phyloP scores from a whole-genome alignment of 106 monocot species.

The Dioscorea alata region DNA sequence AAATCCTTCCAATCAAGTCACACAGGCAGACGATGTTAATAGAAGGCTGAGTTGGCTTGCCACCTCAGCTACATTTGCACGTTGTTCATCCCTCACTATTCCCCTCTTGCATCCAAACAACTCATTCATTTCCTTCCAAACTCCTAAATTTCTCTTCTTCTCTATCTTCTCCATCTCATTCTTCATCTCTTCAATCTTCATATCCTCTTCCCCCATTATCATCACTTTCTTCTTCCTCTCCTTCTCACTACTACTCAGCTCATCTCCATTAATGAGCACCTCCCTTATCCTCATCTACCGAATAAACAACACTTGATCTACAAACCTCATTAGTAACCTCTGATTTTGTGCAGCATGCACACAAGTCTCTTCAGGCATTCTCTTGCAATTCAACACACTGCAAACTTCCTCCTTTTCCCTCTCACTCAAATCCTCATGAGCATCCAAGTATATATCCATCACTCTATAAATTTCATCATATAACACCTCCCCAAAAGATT shows the following conservation, averaged over 20 bases:
- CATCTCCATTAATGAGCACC: neutral
- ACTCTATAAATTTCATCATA: constrained; percentile 37
- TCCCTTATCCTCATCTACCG: no score
- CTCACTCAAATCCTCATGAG: no score
- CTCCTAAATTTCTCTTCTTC: constrained; percentile 5
- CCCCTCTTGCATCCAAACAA: constrained; percentile 30
- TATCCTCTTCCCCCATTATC: neutral
- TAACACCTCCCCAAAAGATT: neutral
- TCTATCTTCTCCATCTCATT: neutral
- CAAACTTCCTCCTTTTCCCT: constrained; percentile 41
- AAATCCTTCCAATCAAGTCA: no score
- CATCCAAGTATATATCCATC: no score
- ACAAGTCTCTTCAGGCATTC: constrained; percentile 25
- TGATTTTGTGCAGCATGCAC: constrained; percentile 35
- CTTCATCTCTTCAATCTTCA: neutral
- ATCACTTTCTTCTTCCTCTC: neutral
- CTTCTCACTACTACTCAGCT: neutral
- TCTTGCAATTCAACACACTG: constrained; percentile 13
- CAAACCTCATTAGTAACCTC: constrained; percentile 25
- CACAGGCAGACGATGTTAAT: no score
- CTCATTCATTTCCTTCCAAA: constrained; percentile 27
- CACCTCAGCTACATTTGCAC: no score
- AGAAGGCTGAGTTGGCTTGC: no score
- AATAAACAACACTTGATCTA: constrained; percentile 27
- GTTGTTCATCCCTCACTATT: neutral